Base-by-base conservation (phyloP, 345 rosid genomes). In the Crucihimalaya himalaica region DNA sequence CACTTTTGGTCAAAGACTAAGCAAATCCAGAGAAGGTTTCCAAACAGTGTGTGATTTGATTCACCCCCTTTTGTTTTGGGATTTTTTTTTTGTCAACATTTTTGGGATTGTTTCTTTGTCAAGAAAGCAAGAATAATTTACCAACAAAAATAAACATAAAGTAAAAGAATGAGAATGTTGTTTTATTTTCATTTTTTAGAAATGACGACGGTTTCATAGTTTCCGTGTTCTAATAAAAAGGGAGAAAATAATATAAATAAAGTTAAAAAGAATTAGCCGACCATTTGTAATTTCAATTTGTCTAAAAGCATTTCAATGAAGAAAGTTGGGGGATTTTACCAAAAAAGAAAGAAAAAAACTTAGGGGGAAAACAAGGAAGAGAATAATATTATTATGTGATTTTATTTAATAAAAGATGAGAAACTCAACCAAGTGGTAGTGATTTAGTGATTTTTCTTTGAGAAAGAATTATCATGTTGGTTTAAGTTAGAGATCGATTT, bases 1-100 rank as follows among this genome's bases (percentile, higher is more conserved):
- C 23, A 66, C 63, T 60, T 75, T 75, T 61, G 64, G 70, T 76
- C 79, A 62, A 69, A 76, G 58, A 62, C 51, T 9, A 3, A 42
- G 68, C 32, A 21, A 61, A 43, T 60, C 50, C 46, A 67, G 35
- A 31, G 62, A 67, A 28, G 10, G n/a, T 10, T 50, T 63, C 21
- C 15, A 23, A 53, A 31, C 40, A 50, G 15, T 58, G 20, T 60
- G 48, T 25, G 68, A 50, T 45, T 39, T 53, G 70, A 62, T 16
- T 62, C 55, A 45, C 50, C 39, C 50, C 59, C 25, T 52, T 59
- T 29, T 37, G 14, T 50, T 57, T 66, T 39, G 34, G 52, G 13
- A 25, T 48, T 7, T 15, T 58, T 68, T 68, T 48, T 61, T 64
- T 61, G 74, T 68, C 63, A 56, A 40, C n/a, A n/a, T n/a, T 50